These are phyloP conservation scores for Phymatotrichopsis omnivora DNA, from an alignment of 2,329 filamentous ascomycete species.

Conservation along the genomic window DNA sequence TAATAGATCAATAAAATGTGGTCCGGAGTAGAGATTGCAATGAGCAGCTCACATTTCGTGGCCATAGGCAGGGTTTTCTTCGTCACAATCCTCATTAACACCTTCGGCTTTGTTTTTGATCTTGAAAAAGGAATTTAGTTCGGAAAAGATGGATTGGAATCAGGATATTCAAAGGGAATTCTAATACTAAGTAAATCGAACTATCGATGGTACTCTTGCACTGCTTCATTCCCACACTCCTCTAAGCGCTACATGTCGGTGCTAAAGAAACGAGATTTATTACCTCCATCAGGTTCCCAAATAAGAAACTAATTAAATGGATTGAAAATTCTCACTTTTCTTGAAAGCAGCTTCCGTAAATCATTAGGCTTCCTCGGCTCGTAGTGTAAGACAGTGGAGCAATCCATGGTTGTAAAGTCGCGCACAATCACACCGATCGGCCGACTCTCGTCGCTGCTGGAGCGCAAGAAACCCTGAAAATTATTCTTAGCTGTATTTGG, in stretches of 20 bases:
- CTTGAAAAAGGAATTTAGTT: too few species aligned
- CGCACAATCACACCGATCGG: not conserved
- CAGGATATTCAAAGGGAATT: too few species aligned
- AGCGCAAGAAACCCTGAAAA: constrained; percentile 2
- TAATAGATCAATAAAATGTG: not conserved
- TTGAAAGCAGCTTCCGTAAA: constrained; percentile 9
- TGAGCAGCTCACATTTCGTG: constrained; percentile 7
- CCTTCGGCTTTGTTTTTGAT: too few species aligned
- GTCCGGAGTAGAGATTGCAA: not conserved
- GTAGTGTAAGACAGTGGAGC: constrained; percentile 3
- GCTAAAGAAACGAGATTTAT: too few species aligned
- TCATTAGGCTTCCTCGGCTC: constrained; percentile 1
- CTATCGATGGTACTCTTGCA: too few species aligned
- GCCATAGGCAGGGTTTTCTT: constrained; percentile 4
- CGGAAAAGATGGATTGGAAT: too few species aligned
- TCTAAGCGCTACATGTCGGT: too few species aligned
- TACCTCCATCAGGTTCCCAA: too few species aligned
- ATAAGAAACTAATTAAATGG: too few species aligned
- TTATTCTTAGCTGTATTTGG: too few species aligned
- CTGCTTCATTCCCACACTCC: too few species aligned
- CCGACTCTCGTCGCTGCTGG: not conserved
- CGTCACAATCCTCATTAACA: constrained; percentile 10
- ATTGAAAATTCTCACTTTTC: constrained; percentile 2
- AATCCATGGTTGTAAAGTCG: constrained; percentile 5
- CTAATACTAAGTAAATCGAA: too few species aligned